phyloP scores from a whole-genome alignment of 2,329 filamentous ascomycete genomes.

The Exophiala lecanii-corni region DNA sequence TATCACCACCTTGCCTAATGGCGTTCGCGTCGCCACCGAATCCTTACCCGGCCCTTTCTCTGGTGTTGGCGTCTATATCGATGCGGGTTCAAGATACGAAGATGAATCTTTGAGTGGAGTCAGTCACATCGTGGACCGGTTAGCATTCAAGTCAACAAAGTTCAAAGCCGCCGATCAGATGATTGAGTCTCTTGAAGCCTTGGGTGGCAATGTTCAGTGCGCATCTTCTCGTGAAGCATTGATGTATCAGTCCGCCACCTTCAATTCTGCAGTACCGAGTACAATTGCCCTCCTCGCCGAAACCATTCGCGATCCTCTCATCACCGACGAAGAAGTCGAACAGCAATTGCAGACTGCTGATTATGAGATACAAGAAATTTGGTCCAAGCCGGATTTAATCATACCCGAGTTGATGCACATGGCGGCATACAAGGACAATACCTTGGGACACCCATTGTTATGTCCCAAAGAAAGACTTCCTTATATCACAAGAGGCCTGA shows the following conservation, averaged over 20 bases:
- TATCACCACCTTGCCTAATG: slow-evolving; percentile 86
- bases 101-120: slow-evolving; percentile 78
- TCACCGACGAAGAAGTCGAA: slow-evolving; percentile 80
- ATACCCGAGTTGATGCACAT: slow-evolving; percentile 92
- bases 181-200: slow-evolving; percentile 77
- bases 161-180: slow-evolving; percentile 72
- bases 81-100: slow-evolving; percentile 92
- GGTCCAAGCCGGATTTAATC: slow-evolving; percentile 94
- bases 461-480: slow-evolving; percentile 80
- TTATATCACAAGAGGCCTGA: slow-evolving; percentile 67
- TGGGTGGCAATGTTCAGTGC: slow-evolving; percentile 96
- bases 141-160: slow-evolving; percentile 87
- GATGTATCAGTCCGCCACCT: slow-evolving; percentile 98
- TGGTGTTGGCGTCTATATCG: slow-evolving; percentile 91
- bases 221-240: slow-evolving; percentile 90
- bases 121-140: slow-evolving; percentile 90
- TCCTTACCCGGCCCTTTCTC: slow-evolving; percentile 91
- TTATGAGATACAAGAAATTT: slow-evolving; percentile 96
- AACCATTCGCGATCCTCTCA: slow-evolving; percentile 79
- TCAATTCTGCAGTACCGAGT: slow-evolving; percentile 83
- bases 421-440: slow-evolving; percentile 94
- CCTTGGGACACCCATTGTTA: slow-evolving; percentile 84
- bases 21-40: slow-evolving; percentile 89
- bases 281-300: slow-evolving; percentile 84
- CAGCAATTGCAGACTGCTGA: slow-evolving; percentile 86